phyloP scores from a whole-genome alignment of 2,329 filamentous ascomycete species.

The Penicillium corylophilum region DNA sequence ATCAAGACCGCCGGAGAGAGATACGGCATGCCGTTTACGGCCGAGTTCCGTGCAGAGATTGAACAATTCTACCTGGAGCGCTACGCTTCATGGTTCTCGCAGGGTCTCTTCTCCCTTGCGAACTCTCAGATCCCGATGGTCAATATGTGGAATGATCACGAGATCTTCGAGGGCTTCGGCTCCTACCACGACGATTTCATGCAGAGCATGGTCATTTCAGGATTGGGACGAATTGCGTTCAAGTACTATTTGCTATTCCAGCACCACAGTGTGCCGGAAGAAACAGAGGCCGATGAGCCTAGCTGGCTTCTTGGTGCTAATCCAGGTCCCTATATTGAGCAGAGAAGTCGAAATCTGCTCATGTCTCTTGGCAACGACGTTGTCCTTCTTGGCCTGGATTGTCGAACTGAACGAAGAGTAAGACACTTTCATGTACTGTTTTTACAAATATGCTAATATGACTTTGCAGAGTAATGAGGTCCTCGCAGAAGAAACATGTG shows the following conservation, averaged over 20 bases:
- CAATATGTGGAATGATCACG: constrained; percentile 96
- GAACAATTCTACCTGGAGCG: constrained; percentile 84
- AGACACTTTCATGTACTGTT: constrained; percentile 1
- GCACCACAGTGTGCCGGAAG: constrained; percentile 80
- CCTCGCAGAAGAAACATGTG: constrained; percentile 75
- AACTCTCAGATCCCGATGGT: constrained; percentile 96
- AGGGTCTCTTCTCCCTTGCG: constrained; percentile 89
- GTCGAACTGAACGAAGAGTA: constrained; percentile 80
- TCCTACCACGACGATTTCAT: constrained; percentile 92
- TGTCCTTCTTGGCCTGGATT: constrained; percentile 83
- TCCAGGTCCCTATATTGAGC: constrained; percentile 86
- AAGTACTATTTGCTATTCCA: constrained; percentile 99
- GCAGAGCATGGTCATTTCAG: constrained; percentile 83
- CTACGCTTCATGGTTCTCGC: constrained; percentile 94
- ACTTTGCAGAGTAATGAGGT: constrained; percentile 65
- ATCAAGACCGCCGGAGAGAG: constrained; percentile 79
- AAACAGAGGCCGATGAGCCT: constrained; percentile 79
- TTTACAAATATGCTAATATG: constrained; percentile 20
- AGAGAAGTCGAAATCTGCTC: constrained; percentile 81
- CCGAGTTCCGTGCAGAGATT: constrained; percentile 82
- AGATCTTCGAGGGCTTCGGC: constrained; percentile 87
- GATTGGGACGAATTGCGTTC: constrained; percentile 86
- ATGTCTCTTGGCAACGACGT: constrained; percentile 77
- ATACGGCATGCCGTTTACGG: constrained; percentile 72
- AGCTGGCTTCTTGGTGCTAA: constrained; percentile 82